Base-by-base conservation (phyloP, 2,329 filamentous ascomycete genomes). In the Colletotrichum euphorbiae region DNA sequence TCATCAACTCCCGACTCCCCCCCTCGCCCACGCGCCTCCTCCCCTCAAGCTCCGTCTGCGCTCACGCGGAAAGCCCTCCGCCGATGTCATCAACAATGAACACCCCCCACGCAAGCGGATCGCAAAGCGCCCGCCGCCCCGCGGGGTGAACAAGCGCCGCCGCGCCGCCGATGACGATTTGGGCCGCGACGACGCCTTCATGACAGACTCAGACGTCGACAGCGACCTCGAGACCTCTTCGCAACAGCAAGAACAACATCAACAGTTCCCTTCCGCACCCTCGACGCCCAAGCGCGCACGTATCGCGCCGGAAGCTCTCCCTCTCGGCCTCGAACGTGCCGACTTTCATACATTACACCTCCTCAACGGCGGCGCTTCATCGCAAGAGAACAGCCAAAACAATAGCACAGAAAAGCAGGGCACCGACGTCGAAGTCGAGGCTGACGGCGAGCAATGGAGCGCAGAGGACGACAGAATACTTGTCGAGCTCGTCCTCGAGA, bases 401-500 rank as follows among this genome's bases (percentile, higher is more conserved):
- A 71, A 79, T 62, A 69, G 48, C 68, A 57, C 64, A 69, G 38
- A 31, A 46, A 31, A 59, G 19, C 52, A 72, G 19, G 79, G 79
- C 60, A 78, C 78, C 1, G 80, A 82, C 42, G 76, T 83, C 15
- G 81, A 83, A 36, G 73, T 78, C 31, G 83, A 83, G 58, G 78
- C 76, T 2, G 83, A 85, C 67, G 82, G 80, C 62, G 79, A 82
- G 65, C 78, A 79, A 43, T 91, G 89, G 89, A 89, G 83, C 67
- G 81, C 82, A 2, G 89, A 91, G 70, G 88, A 91, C 69, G 89
- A 91, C 75, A 82, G 87, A 65, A 81, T 90, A 65, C 81, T 91
- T 2, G 87, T 91, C n/a, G 88, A 91, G 77, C 82, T 91, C 17
- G 87, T 91, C 43, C 80, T 91, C 6, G 88, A 90, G 75, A 91